Percentiles rank a stretch among this genome's conserved stretches.
Evolutionary conservation across 2,329 filamentous ascomycete species (phyloP).

Genomic region (Xylaria sp.): DNA sequence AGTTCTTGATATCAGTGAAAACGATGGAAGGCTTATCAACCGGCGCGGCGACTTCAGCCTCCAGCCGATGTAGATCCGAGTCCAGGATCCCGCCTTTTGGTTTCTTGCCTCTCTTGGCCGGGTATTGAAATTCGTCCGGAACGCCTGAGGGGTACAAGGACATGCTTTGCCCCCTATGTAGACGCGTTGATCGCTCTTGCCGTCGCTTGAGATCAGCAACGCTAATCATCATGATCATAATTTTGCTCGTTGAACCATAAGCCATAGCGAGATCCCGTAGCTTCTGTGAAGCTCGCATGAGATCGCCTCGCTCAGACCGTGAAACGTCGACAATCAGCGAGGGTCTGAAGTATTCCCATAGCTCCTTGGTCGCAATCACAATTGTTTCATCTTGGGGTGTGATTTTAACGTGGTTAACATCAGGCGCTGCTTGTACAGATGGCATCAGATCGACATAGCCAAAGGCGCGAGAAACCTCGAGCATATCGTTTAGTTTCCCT

Average conservation of each 20-base stretch:
- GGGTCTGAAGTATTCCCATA: conserved; percentile 94
- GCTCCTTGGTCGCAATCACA: conserved; percentile 86
- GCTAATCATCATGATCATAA: conserved; percentile 99
- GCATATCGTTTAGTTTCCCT: conserved; percentile 89
- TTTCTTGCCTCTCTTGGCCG: conserved; percentile 71
- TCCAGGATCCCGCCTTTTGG: conserved; percentile 76
- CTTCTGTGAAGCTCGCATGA: conserved; percentile 96
- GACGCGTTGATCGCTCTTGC: conserved; percentile 73
- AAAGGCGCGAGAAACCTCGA: conserved; percentile 93
- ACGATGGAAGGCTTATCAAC: conserved; percentile 91
- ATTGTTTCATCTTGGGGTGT: conserved; percentile 94
- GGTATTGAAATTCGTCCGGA: conserved; percentile 74
- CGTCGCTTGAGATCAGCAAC: conserved; percentile 90
- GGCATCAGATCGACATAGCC: conserved; percentile 94
- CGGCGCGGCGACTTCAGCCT: conserved; percentile 90
- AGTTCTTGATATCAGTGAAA: conserved; percentile 99
- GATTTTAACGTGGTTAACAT: conserved; percentile 80
- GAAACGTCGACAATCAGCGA: conserved; percentile 93
- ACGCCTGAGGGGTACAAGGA: conserved; percentile 82
- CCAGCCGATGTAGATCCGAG: conserved; percentile 85
- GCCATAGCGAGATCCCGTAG: conserved; percentile 94
- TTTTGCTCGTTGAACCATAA: conserved; percentile 91
- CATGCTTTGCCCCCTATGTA: conserved; percentile 82
- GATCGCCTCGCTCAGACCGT: conserved; percentile 82
- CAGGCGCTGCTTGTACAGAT: conserved; percentile 88